These are phyloP conservation scores for Nicotiana tomentosiformis DNA, from an alignment of 257 asterid species.

Conservation along the genomic window DNA sequence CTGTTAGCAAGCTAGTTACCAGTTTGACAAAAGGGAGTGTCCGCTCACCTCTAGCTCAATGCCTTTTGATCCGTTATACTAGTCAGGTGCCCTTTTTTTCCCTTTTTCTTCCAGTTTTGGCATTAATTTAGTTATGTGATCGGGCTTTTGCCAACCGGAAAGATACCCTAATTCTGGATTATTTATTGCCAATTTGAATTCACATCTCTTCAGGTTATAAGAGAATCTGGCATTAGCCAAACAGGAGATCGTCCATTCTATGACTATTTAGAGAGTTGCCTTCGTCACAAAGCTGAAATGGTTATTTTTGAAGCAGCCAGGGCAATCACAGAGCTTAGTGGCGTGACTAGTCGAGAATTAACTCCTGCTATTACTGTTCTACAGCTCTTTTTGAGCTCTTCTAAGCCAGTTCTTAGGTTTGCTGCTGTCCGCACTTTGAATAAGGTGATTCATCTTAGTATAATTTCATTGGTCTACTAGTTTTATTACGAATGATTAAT, in stretches of 20 bases:
- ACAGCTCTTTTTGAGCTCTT: conserved; percentile 86
- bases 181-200: conserved; percentile 9
- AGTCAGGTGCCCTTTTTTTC: conserved; percentile 52
- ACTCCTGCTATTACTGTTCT: conserved; percentile 90
- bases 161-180: background rate
- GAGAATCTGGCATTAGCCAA: conserved; percentile 67
- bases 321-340: conserved; percentile 85
- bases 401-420: conserved; percentile 91
- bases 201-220: conserved; percentile 55
- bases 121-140: background rate
- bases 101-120: background rate
- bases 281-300: conserved; percentile 96
- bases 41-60: conserved; percentile 92
- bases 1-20: conserved; percentile 90
- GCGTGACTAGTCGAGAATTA: conserved; percentile 79
- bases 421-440: conserved; percentile 96
- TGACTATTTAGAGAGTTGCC: conserved; percentile 90
- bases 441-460: conserved; percentile 47
- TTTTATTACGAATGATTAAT: background rate
- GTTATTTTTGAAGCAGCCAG: conserved; percentile 95
- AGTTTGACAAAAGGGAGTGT: conserved; percentile 92
- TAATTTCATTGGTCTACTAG: background rate
- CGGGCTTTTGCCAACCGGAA: background rate
- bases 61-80: conserved; percentile 89
- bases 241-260: conserved; percentile 89